Conservation (phyloP, 768 basidiomycete genomes). For the Ramaria rubella region DNA sequence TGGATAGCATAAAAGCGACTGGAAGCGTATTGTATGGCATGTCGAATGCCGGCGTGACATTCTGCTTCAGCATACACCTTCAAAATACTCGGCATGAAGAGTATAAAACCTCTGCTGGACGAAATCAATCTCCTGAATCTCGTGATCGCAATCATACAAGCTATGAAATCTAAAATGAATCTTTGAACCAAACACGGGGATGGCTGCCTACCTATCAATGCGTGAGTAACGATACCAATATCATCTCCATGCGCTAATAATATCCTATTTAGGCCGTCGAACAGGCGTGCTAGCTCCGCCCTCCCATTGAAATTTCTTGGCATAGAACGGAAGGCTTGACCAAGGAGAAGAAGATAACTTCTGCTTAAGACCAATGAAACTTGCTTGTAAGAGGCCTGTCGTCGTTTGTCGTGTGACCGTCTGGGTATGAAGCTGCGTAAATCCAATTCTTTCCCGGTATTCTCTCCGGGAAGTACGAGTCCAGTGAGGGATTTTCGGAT, state of each 20-base stretch:
- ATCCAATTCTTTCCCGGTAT: conserved; percentile 29
- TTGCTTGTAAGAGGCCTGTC: background rate
- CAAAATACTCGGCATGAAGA: conserved; percentile 68
- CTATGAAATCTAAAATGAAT: conserved; percentile 26
- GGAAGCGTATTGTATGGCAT: conserved; percentile 64
- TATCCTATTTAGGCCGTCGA: conserved; percentile 68
- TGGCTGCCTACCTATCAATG: conserved; percentile 53
- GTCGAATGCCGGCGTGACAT: conserved; percentile 47
- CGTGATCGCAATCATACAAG: conserved; percentile 67
- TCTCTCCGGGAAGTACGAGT: conserved; percentile 47
- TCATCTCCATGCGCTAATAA: conserved; percentile 64
- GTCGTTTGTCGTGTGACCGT: background rate
- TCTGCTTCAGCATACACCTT: conserved; percentile 64
- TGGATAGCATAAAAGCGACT: conserved; percentile 72
- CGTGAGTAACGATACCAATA: conserved; percentile 68
- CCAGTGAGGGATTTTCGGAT: conserved; percentile 58
- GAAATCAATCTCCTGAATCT: conserved; percentile 73
- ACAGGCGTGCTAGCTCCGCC: conserved; percentile 54
- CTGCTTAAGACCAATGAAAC: conserved; percentile 55
- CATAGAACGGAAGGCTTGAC: conserved; percentile 67
- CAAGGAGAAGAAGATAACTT: conserved; percentile 61
- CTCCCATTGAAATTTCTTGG: conserved; percentile 65
- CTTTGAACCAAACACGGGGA: background rate
- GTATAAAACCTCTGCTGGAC: conserved; percentile 61
- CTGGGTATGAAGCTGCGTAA: conserved; percentile 42